These are phyloP conservation scores for Penicillium hesseltinei DNA, from an alignment of 2,329 filamentous ascomycete species.

Conservation along the genomic window DNA sequence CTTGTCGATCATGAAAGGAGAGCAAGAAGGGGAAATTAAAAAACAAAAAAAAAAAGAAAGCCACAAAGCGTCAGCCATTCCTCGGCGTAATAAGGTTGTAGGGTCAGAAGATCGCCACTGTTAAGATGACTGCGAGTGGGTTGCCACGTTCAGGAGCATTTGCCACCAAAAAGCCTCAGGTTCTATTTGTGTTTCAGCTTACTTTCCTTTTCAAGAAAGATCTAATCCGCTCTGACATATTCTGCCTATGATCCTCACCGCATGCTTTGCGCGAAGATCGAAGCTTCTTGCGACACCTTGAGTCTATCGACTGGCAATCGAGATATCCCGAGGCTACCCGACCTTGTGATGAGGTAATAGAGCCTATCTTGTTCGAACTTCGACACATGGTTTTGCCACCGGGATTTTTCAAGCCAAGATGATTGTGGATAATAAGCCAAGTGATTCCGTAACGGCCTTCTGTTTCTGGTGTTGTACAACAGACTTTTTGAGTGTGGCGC, in stretches of 20 bases:
- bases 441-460: background rate
- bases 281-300: conserved; percentile 1
- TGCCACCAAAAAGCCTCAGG: conserved; percentile 13
- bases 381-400: conserved; percentile 15
- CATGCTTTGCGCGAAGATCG: background rate
- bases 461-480: conserved; percentile 7
- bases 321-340: conserved; percentile 15
- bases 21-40: background rate
- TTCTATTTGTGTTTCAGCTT: background rate
- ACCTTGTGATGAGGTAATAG: conserved; percentile 6
- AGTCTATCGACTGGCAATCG: background rate
- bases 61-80: background rate
- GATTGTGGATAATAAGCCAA: background rate
- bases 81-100: conserved; percentile 14
- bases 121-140: conserved; percentile 17
- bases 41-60: background rate
- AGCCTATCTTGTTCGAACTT: conserved; percentile 6
- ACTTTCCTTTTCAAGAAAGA: background rate
- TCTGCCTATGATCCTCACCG: background rate
- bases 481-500: conserved; percentile 9
- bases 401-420: background rate
- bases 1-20: conserved; percentile 4
- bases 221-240: background rate
- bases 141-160: conserved; percentile 23
- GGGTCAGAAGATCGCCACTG: conserved; percentile 14